Evolutionary conservation across 2,329 filamentous ascomycete species (phyloP).

Genomic region (Hypocrella siamensis): DNA sequence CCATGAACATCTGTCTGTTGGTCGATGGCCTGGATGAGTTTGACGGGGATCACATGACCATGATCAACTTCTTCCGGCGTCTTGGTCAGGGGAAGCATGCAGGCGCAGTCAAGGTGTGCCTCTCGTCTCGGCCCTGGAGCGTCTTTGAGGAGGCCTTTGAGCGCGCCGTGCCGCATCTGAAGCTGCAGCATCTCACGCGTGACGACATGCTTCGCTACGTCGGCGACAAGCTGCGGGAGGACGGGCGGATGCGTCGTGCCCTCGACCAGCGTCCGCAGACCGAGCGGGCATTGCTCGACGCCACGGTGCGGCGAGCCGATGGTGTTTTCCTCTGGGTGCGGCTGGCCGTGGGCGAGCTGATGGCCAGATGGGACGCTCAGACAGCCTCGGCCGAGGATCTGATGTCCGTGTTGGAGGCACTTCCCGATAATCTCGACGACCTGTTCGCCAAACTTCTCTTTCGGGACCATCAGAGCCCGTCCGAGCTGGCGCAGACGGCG

Average conservation of each 20-base stretch:
- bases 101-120: constrained; percentile 13
- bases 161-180: constrained; percentile 10
- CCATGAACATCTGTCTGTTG: constrained; percentile 12
- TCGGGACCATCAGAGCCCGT: constrained; percentile 7
- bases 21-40: constrained; percentile 20
- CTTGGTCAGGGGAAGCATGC: constrained; percentile 6
- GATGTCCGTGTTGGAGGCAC: constrained; percentile 3
- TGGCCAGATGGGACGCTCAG: constrained; percentile 6
- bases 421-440: constrained; percentile 12
- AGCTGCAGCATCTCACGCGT: constrained; percentile 12
- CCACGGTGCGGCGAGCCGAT: constrained; percentile 10
- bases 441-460: constrained; percentile 17
- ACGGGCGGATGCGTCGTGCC: constrained; percentile 3
- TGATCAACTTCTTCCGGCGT: constrained; percentile 14
- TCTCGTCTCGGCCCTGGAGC: constrained; percentile 16
- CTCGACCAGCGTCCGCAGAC: constrained; percentile 6
- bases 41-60: constrained; percentile 12
- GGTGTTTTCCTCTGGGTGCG: constrained; percentile 19
- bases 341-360: constrained; percentile 13
- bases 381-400: background rate
- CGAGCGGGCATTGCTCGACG: background rate
- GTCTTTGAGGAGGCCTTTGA: constrained; percentile 12
- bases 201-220: constrained; percentile 13
- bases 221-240: constrained; percentile 7
- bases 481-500: constrained; percentile 9